Evolutionary conservation across 257 asterid species (phyloP).

Genomic region (Anisodus acutangulus): DNA sequence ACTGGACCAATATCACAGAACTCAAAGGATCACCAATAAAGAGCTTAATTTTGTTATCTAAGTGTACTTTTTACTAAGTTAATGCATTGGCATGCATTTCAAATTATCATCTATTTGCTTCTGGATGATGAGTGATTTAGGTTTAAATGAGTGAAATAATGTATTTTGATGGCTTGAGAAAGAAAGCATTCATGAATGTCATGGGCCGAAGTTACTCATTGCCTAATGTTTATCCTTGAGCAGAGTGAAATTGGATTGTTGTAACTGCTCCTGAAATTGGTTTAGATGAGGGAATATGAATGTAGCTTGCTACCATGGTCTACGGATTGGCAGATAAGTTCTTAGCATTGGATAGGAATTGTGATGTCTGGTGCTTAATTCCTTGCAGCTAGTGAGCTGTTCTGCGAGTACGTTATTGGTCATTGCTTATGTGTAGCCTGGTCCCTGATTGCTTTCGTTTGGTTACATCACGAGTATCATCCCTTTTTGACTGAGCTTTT

Average conservation of each 20-base stretch:
- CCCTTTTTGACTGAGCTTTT: neutral
- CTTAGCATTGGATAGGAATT: constrained; percentile 10
- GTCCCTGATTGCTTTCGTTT: neutral
- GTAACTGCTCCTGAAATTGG: neutral
- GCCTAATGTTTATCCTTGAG: neutral
- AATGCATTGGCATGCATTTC: constrained; percentile 9
- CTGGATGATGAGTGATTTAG: constrained; percentile 11
- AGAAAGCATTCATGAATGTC: neutral
- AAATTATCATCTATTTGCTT: constrained; percentile 3
- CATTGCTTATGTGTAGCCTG: neutral
- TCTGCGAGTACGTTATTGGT: neutral
- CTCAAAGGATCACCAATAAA: constrained; percentile 14
- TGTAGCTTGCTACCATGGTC: neutral
- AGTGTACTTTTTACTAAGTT: neutral
- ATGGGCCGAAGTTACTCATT: neutral
- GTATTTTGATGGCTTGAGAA: constrained; percentile 24
- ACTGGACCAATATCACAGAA: constrained; percentile 23
- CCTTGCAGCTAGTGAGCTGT: neutral
- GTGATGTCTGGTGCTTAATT: neutral
- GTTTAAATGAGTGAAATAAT: neutral
- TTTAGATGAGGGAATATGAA: neutral
- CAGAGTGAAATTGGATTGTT: constrained; percentile 12
- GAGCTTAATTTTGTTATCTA: constrained; percentile 14
- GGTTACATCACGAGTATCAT: neutral
- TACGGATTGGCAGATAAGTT: neutral